phyloP scores from a whole-genome alignment of 768 basidiomycete species.

The Cystofilobasidium ferigula region DNA sequence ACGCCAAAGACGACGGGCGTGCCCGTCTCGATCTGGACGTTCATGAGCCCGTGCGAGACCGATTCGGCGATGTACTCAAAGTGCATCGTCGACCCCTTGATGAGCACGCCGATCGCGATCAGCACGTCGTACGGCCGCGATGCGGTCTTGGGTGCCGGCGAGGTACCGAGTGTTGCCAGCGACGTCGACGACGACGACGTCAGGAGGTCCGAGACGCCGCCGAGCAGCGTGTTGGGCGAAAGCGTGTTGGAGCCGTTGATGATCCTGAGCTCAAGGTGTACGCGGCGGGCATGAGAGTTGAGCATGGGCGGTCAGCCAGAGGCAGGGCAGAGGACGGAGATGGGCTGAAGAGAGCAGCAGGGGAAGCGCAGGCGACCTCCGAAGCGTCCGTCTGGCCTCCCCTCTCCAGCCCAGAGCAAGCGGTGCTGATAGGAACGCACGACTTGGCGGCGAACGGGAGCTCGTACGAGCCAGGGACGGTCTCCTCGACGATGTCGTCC shows the following conservation, averaged over 20 bases:
- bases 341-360: too few species aligned
- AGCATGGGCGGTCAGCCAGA: not conserved
- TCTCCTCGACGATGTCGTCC: constrained; percentile 77
- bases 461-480: constrained; percentile 91
- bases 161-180: constrained; percentile 29
- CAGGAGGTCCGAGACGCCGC: constrained; percentile 41
- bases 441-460: constrained; percentile 71
- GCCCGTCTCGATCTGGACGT: constrained; percentile 81
- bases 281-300: too few species aligned
- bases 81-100: constrained; percentile 97
- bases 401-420: not conserved
- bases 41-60: constrained; percentile 89
- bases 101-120: constrained; percentile 93
- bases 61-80: constrained; percentile 97
- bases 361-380: too few species aligned
- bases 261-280: constrained; percentile 52
- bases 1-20: constrained; percentile 95
- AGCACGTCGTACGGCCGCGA: constrained; percentile 72
- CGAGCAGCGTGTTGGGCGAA: constrained; percentile 39
- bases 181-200: constrained; percentile 44
- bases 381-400: too few species aligned
- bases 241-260: constrained; percentile 62
- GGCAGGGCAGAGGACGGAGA: not conserved
- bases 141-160: constrained; percentile 38
- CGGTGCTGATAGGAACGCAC: constrained; percentile 44